phyloP scores from a whole-genome alignment of 306 rosid genomes.

The Begonia masoniana region DNA sequence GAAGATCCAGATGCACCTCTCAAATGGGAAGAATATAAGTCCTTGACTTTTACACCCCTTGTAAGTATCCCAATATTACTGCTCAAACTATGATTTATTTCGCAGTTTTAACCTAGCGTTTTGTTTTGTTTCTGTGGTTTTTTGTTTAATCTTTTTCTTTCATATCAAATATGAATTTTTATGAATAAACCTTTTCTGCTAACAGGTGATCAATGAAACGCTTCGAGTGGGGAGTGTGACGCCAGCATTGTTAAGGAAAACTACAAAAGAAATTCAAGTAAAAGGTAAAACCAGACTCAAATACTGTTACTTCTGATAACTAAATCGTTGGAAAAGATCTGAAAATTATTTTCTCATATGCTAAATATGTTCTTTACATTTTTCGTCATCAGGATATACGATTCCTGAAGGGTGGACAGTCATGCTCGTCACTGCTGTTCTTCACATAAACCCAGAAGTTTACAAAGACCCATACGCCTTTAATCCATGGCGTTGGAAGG shows the following conservation, averaged over 20 bases:
- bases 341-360: background rate
- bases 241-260: constrained; percentile 11
- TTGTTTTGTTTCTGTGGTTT: background rate
- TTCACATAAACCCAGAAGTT: constrained; percentile 11
- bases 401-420: constrained; percentile 17
- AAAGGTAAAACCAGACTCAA: constrained; percentile 4
- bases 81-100: too few relatives aligned
- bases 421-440: constrained; percentile 5
- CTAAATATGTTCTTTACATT: too few relatives aligned
- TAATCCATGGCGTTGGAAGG: constrained; percentile 26
- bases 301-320: background rate
- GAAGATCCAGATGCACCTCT: constrained; percentile 6
- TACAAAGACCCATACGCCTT: constrained; percentile 16
- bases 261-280: constrained; percentile 7
- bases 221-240: constrained; percentile 10
- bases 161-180: background rate
- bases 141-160: background rate
- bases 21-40: constrained; percentile 23
- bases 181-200: background rate
- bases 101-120: too few relatives aligned
- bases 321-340: background rate
- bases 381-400: constrained; percentile 5
- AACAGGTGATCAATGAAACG: constrained; percentile 14
- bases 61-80: background rate
- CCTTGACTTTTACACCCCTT: constrained; percentile 14